phyloP scores from a whole-genome alignment of 495 filamentous ascomycete genomes.

The Apodospora peruviana region DNA sequence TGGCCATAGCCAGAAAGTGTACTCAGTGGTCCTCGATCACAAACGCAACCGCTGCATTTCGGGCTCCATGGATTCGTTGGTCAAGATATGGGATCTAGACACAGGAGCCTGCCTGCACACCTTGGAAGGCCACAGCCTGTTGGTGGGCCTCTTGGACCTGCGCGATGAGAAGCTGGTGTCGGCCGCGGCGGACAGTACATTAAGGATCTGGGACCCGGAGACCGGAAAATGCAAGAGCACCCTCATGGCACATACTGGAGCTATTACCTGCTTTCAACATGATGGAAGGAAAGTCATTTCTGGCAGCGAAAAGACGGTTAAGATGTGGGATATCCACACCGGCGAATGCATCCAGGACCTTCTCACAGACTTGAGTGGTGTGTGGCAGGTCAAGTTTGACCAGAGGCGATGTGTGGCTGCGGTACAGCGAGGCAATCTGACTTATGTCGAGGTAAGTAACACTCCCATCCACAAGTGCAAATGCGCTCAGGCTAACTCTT shows the following conservation, averaged over 20 bases:
- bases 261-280: slow-evolving; percentile 98
- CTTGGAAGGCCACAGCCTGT: slow-evolving; percentile 87
- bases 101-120: slow-evolving; percentile 81
- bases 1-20: slow-evolving; percentile 91
- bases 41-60: slow-evolving; percentile 93
- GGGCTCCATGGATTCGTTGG: slow-evolving; percentile 95
- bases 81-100: slow-evolving; percentile 98
- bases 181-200: slow-evolving; percentile 89
- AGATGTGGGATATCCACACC: slow-evolving; percentile 96
- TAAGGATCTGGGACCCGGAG: slow-evolving; percentile 96
- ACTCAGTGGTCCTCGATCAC: slow-evolving; percentile 92
- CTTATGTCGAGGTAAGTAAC: slow-evolving; percentile 85
- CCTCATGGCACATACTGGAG: slow-evolving; percentile 87
- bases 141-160: slow-evolving; percentile 88
- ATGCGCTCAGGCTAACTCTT: slow-evolving; percentile 6
- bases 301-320: slow-evolving; percentile 89
- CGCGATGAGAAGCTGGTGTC: slow-evolving; percentile 85
- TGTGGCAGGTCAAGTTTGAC: slow-evolving; percentile 99
- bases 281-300: slow-evolving; percentile 96
- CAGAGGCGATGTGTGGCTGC: slow-evolving; percentile 92
- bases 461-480: not conserved
- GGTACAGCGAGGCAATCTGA: slow-evolving; percentile 85
- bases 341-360: slow-evolving; percentile 93
- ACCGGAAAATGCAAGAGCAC: slow-evolving; percentile 85
- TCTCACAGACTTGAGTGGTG: slow-evolving; percentile 88